Evolutionary conservation across 1,139 yeast species (phyloP), one percentile per base, ranked within the genome.

Genomic region (Candida smagusa): DNA sequence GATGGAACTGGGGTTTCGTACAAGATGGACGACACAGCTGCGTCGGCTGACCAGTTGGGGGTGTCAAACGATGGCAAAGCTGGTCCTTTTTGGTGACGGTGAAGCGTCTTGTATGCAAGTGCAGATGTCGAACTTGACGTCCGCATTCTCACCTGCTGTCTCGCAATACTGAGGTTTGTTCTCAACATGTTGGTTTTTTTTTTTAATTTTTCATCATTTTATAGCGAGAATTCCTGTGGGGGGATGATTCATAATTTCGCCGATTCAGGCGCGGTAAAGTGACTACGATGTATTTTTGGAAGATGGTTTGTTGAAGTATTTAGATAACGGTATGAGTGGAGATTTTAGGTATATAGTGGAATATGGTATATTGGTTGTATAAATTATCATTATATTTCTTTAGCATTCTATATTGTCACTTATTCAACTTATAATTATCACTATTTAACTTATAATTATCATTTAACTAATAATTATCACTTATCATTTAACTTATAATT

Each of bases 61-160:
- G 96, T 82, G 48, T 89, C 97, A 50, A 90, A 73, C n/a, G 95
- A 85, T 41, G 98, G 98, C 50, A 92, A 75, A 31, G 95, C 86
- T 29, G 97, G 97, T 60, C 92, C 81, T 54, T 79, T 80, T 53
- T 82, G 85, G 61, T 88, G 86, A 55, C 86, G 79, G 63, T 89
- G 96, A 49, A 90, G 72, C 28, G 88, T 84, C 65, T 92, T 92
- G 71, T 92, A 92, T 11, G 97, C 96, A 61, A 92, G 71, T 3
- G 97, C 97, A 21, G 96, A 81, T n/a, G 96, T 89, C 22, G 96
- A 86, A 31, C 86, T 77, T 22, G 68, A 56, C 29, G 53, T 55
- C 46, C 61, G 64, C 37, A 46, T 41, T 48, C 70, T 58, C 35
- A 46, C 50, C 13, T 43, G 25, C 35, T 43, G 45, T 34, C 41